A percentile compares a stretch with the other conserved stretches of the same genome.
These are phyloP conservation scores for Scedosporium minutisporum DNA, from an alignment of 2,329 filamentous ascomycete species.

Conservation along the genomic window DNA sequence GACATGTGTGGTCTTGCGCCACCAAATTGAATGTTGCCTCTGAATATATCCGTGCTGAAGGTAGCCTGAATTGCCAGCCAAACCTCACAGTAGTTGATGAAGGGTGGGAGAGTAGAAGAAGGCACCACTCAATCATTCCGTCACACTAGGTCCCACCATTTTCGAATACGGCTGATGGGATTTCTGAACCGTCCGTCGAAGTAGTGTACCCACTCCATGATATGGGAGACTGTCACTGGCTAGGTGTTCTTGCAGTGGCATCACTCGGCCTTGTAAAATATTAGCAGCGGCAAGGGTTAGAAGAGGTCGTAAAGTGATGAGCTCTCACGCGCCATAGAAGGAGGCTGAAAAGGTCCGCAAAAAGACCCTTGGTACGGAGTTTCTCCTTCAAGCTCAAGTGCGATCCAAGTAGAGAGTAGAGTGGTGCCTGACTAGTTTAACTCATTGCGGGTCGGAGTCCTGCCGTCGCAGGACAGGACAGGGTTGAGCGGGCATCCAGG, in stretches of 20 bases:
- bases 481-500: neutral
- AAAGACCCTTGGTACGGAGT: neutral
- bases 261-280: neutral
- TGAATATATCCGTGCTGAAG: too few relatives aligned
- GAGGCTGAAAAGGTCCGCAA: neutral
- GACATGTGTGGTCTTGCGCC: neutral
- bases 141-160: neutral
- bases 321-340: too few relatives aligned
- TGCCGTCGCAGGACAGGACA: neutral
- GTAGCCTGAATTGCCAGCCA: neutral
- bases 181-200: neutral
- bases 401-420: neutral
- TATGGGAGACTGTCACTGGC: too few relatives aligned
- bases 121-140: neutral
- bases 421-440: neutral
- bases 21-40: neutral
- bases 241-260: neutral
- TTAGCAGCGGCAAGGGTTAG: too few relatives aligned
- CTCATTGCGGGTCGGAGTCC: neutral
- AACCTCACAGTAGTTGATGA: neutral
- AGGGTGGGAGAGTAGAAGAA: neutral
- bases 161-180: neutral
- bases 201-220: too few relatives aligned
- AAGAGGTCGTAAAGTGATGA: too few relatives aligned
- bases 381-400: neutral